Evolutionary conservation across 2,329 filamentous ascomycete species (phyloP).

Genomic region (Ophiostoma pallidulum): DNA sequence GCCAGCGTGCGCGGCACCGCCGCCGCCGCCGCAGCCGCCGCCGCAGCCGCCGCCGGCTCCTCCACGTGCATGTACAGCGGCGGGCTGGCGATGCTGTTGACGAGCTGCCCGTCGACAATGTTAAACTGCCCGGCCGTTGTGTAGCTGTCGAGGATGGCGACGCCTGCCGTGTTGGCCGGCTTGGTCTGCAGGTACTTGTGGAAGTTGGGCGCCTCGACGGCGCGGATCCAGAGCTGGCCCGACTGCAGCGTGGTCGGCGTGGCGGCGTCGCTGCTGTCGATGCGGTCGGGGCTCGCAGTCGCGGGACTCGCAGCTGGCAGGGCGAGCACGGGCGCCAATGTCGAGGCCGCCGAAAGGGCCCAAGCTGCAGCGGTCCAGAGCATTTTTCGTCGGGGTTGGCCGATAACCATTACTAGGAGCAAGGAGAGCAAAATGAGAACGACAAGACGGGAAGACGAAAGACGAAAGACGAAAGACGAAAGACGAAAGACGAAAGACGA

Average conservation of each 20-base stretch:
- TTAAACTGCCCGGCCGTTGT: constrained; percentile 50
- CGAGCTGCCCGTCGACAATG: constrained; percentile 45
- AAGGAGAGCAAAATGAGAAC: too few species aligned
- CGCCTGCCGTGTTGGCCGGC: constrained; percentile 33
- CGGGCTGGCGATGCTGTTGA: constrained; percentile 36
- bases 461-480: too few species aligned
- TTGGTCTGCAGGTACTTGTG: constrained; percentile 45
- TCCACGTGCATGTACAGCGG: constrained; percentile 40
- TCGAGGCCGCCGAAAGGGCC: not conserved
- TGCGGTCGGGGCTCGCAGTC: not conserved
- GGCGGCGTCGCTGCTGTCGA: constrained; percentile 6
- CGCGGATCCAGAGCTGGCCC: constrained; percentile 49
- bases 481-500: too few species aligned
- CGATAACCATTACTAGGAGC: too few species aligned
- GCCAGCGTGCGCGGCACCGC: constrained; percentile 34
- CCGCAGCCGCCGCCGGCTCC: constrained; percentile 37
- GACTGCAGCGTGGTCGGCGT: constrained; percentile 34
- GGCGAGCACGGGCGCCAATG: not conserved
- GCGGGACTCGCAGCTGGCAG: not conserved
- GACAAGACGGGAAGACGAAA: too few species aligned
- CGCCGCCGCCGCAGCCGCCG: constrained; percentile 32
- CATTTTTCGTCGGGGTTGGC: too few species aligned
- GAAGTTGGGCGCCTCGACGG: constrained; percentile 47
- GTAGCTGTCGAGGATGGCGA: constrained; percentile 41
- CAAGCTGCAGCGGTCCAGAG: too few species aligned